Base-by-base conservation (phyloP, 2,329 filamentous ascomycete genomes). In the Knufia fluminis region DNA sequence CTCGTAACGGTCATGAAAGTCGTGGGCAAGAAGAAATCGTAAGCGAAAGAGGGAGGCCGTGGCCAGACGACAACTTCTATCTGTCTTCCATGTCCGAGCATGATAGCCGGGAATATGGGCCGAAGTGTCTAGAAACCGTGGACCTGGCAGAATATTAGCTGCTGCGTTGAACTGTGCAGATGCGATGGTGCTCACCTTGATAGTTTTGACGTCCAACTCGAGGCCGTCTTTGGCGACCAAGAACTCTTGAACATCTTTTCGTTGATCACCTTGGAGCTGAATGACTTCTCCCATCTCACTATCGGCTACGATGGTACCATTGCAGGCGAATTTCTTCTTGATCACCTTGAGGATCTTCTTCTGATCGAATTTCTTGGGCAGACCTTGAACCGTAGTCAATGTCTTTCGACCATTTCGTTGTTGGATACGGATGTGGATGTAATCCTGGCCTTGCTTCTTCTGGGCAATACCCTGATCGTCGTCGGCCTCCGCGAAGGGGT, bases 401-500 rank as follows among this genome's bases (percentile, higher is more conserved):
- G 92, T 97, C 82, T 98, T 98, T 74, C 92, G 92, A 83, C 92
- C 92, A 97, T 98, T 98, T 77, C 92, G 92, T 78, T 98, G 92
- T 72, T 98, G 92, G 71, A 97, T 97, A 74, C 92, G 90, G 74
- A 98, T 97, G 77, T 97, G 92, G 72, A 97, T 95, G 72, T 96
- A 95, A 75, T 94, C 94, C 76, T 94, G 87, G 70, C 86, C 83
- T 79, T 92, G 86, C 24, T 40, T 48, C 24, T 48, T 40, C 76
- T 92, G 92, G 70, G 82, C 85, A 76, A 94, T 86, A 79, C 89
- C 90, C 72, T 85, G 89, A 73, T 94, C 90, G 84, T 96, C 91
- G 87, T 96, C 92, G 82, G 90, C 92, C 87, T 97, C 92, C 85
- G 92, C 92, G 88, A 98, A 98, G 85, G 92, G 92, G 85, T 98